A percentile compares a stretch with the other conserved stretches of the same genome.
These are phyloP conservation scores for Beauveria sp. DNA, from an alignment of 2,329 filamentous ascomycete species.

Conservation along the genomic window DNA sequence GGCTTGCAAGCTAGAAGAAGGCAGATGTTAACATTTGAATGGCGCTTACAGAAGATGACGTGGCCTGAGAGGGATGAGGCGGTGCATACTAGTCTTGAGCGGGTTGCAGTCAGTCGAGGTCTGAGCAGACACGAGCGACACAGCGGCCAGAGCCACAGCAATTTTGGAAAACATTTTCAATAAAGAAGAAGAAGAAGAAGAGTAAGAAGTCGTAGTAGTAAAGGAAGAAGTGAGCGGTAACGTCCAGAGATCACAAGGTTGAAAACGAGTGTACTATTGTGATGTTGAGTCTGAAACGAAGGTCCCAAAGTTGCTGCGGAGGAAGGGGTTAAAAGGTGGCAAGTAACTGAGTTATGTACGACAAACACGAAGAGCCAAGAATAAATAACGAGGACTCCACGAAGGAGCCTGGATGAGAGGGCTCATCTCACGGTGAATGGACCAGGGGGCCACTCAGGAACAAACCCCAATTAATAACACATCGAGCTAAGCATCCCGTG, in stretches of 20 bases:
- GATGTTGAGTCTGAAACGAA: neutral
- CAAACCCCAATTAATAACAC: neutral
- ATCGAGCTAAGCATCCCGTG: neutral
- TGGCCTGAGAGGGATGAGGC: neutral
- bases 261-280: conserved; percentile 3
- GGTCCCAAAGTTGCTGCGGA: neutral
- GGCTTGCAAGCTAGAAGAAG: conserved; percentile 52
- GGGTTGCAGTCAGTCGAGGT: conserved; percentile 50
- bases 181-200: neutral
- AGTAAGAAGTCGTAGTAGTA: too few species aligned
- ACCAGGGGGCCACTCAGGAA: neutral
- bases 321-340: neutral
- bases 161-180: conserved; percentile 35
- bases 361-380: neutral
- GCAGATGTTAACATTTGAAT: neutral
- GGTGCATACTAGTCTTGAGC: conserved; percentile 37
- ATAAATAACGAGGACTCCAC: neutral
- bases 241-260: neutral
- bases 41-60: neutral
- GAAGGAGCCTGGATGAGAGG: neutral
- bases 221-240: neutral
- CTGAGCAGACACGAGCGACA: conserved; percentile 44
- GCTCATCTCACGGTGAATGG: conserved; percentile 1
- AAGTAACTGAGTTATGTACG: neutral
- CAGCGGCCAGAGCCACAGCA: conserved; percentile 41